Evolutionary conservation across 2,329 filamentous ascomycete genomes (phyloP), one percentile per base, ranked within the genome.

Genomic region (Aspergillus brunneoviolaceus): DNA sequence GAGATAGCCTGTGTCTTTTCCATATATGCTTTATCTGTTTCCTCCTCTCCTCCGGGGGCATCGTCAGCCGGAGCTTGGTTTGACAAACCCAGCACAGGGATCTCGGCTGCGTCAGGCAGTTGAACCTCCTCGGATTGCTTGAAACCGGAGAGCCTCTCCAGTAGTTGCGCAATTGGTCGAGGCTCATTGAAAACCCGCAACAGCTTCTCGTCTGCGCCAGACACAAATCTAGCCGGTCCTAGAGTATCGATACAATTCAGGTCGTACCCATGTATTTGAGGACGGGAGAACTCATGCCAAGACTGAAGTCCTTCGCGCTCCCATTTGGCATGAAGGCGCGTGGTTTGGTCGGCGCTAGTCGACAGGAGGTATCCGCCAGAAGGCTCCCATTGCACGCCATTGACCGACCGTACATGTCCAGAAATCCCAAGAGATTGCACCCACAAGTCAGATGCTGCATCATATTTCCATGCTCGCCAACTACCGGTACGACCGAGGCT

Each of bases 251-350:
- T 88, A 74, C 95, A 98, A 80, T 98, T 99, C 57, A 99, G 84
- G 74, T 99, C 94, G 74, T 99, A 99, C 42, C 95, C 95, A 74
- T 99, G 95, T 65, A 99, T 99, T 74, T 99, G 95, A 4, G 95
- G 95, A 53, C 95, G 84, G 1, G 93, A 89, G 81, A 98, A 92
- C 75, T 99, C 95, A 76, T 98, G 94, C 95, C 95, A 99, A 11
- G 91, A 92, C 47, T 67, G 70, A 51, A 64, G 52, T 3, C 71
- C 68, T 2, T 74, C 76, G 31, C 81, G 80, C 61, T 83, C 84
- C 95, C 94, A 98, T 69, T 87, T 81, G 1, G 91, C 89, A 74
- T 94, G 91, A 21, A 98, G 82, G 52, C 95, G 85, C 3, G 94
- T 96, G 0, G 95, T 99, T 77, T 99, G 95, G 76, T 99, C 95